These are phyloP conservation scores for Rhodotorula paludigena DNA, from an alignment of 768 basidiomycete genomes.

Conservation along the genomic window DNA sequence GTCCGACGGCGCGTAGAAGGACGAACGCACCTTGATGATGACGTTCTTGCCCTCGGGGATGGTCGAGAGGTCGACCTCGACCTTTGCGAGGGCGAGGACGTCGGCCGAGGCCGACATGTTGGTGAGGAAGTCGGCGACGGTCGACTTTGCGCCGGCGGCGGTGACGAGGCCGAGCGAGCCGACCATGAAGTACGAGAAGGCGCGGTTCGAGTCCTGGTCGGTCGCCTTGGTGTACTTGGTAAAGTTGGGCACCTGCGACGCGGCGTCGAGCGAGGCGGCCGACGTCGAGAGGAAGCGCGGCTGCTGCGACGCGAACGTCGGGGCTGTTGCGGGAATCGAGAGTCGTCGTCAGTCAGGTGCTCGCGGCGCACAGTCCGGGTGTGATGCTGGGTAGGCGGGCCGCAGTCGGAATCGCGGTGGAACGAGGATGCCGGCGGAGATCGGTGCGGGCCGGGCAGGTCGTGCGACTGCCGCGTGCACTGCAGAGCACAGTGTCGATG, in stretches of 20 bases:
- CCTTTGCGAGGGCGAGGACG: slow-evolving; percentile 94
- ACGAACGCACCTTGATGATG: slow-evolving; percentile 58
- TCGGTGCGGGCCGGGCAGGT: background rate
- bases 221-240: slow-evolving; percentile 65
- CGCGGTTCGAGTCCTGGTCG: slow-evolving; percentile 52
- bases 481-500: too few species aligned
- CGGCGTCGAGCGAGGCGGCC: slow-evolving; percentile 50
- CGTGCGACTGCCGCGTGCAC: background rate
- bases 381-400: too few species aligned
- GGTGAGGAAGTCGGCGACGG: slow-evolving; percentile 85
- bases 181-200: slow-evolving; percentile 52
- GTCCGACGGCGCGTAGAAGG: too few species aligned
- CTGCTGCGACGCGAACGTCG: slow-evolving; percentile 50
- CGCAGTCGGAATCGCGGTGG: too few species aligned
- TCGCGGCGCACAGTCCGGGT: too few species aligned
- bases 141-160: slow-evolving; percentile 89
- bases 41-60: slow-evolving; percentile 93
- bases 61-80: slow-evolving; percentile 79
- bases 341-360: background rate
- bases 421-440: too few species aligned
- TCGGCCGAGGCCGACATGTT: slow-evolving; percentile 97
- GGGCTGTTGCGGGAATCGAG: slow-evolving; percentile 2
- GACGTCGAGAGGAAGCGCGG: slow-evolving; percentile 59
- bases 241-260: slow-evolving; percentile 79
- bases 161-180: slow-evolving; percentile 79